Base-by-base conservation (phyloP, 768 basidiomycete species). In the Suillus alpinus region DNA sequence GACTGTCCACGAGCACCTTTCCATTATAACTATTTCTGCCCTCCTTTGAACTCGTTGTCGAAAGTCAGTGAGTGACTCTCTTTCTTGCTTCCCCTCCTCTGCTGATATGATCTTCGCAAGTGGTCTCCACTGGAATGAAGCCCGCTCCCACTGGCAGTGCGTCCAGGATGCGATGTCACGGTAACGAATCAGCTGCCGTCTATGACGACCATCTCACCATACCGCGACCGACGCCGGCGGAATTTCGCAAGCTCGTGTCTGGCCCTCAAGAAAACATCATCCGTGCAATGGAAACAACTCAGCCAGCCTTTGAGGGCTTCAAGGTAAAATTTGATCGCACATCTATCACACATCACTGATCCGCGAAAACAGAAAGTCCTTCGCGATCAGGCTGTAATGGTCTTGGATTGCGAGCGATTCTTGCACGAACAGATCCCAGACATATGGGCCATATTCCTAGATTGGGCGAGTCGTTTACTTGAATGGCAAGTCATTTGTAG, bases 61-160 rank as follows among this genome's bases (percentile, higher is more conserved):
- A 39, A 39, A 55, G 16, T 23, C 1, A 55, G 53, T 55, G 53
- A 55, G 53, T 26, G 23, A 1, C 23, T 14, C 53, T 26, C 16
- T 18, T 55, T 18, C 26, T 16, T 55, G 0, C 14, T 26, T 12
- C 36, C 53, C 16, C 20, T 36, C 14, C 34, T 26, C 36, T 16
- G n/a, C 23, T 55, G 16, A 55, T 6, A 10, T 29, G 16, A 23
- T 18, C 31, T 50, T 50, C 49, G 49, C 16, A 55, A 55, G 53
- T 55, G 53, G 53, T 55, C 37, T 55, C 53, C 16, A 55, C 53
- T 6, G 53, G 53, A 26, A 55, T 55, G 53, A 55, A 34, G 2
- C 53, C 53, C 16, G 36, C 37, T 55, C 37, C 37, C 3, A 4
- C 16, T 18, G 26, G 14, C 10, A 16, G 16, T 39, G 6, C 20